Conservation (phyloP, 1,284 basidiomycete species). For the Earliella scabrosa region DNA sequence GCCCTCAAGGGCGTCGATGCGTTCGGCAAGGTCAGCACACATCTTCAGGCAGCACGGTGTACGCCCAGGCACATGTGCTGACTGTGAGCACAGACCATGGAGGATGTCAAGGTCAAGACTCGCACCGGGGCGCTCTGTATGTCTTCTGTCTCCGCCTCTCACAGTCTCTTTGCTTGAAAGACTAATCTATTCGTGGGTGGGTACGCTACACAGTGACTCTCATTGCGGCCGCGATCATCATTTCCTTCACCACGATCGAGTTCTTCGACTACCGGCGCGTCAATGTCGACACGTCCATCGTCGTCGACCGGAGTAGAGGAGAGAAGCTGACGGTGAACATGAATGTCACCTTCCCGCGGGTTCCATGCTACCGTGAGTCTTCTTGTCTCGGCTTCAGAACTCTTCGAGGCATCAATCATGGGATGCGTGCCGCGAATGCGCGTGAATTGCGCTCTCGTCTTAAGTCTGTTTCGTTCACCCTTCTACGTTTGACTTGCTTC, state of each 20-base stretch:
- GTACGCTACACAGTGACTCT: constrained; percentile 76
- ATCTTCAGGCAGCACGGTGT: no score
- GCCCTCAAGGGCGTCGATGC: constrained; percentile 90
- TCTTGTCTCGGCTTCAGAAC: not conserved
- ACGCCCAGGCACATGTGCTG: constrained; percentile 10
- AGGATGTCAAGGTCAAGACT: constrained; percentile 98
- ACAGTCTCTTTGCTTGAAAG: constrained; percentile 1
- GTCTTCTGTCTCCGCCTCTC: constrained; percentile 34
- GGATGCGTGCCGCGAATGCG: no score
- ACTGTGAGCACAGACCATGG: constrained; percentile 74
- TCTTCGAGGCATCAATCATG: no score
- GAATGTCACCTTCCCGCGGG: constrained; percentile 95
- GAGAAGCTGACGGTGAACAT: constrained; percentile 93
- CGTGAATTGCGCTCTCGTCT: no score
- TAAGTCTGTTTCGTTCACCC: no score
- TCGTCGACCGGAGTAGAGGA: constrained; percentile 93
- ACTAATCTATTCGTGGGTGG: constrained; percentile 1
- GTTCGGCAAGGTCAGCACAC: constrained; percentile 92
- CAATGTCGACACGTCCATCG: constrained; percentile 85
- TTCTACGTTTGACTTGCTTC: no score
- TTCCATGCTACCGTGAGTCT: constrained; percentile 93
- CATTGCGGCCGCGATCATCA: constrained; percentile 89
- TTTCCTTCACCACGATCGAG: constrained; percentile 91
- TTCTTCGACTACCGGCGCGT: constrained; percentile 95
- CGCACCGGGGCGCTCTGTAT: constrained; percentile 88